Percentiles rank a stretch among this genome's conserved stretches.
Conservation (phyloP, 2,329 filamentous ascomycete species). For the Aspergillus sergii region DNA sequence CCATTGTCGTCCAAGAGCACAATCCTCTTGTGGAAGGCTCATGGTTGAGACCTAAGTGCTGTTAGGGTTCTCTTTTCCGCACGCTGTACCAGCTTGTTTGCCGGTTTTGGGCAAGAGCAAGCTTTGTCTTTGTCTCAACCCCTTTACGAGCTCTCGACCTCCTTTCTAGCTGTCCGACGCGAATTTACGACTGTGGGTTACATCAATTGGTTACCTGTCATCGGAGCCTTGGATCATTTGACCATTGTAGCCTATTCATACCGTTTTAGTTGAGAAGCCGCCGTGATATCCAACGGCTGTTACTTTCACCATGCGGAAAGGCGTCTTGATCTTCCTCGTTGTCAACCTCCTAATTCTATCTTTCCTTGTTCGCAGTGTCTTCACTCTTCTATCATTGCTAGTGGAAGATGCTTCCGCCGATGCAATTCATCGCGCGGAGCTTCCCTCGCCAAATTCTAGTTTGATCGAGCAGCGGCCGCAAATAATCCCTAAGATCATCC, state of each 20-base stretch:
- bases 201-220: background rate
- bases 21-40: background rate
- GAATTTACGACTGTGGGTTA: background rate
- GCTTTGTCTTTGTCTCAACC: background rate
- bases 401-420: conserved; percentile 68
- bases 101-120: background rate
- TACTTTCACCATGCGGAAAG: conserved; percentile 58
- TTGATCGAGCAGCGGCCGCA: conserved; percentile 59
- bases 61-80: conserved; percentile 3
- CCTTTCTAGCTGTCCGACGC: background rate
- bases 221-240: background rate
- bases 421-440: conserved; percentile 66
- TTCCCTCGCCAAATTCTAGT: conserved; percentile 66
- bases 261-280: background rate
- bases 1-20: background rate
- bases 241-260: background rate
- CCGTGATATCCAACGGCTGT: background rate
- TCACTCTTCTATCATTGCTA: conserved; percentile 70
- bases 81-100: background rate
- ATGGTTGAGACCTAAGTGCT: background rate
- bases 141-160: background rate
- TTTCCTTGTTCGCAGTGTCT: conserved; percentile 68
- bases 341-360: conserved; percentile 65
- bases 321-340: conserved; percentile 64
- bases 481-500: conserved; percentile 75